Evolutionary conservation across 2,329 filamentous ascomycete species (phyloP), one percentile per base, ranked within the genome.

Genomic region (Diaporthe citri): DNA sequence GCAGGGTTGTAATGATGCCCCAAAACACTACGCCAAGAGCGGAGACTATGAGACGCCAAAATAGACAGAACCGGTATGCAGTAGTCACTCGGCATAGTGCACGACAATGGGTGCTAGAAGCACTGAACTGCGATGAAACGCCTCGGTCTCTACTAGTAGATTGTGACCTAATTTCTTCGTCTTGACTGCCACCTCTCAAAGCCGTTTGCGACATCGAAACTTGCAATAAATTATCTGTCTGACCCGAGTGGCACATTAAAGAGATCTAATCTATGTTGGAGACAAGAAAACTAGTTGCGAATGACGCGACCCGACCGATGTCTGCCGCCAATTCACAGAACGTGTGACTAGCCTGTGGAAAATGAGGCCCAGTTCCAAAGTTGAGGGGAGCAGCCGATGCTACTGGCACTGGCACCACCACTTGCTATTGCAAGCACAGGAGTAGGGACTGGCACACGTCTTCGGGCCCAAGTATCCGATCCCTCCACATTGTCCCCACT

Each of bases 351-450:
- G 46, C 6, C 31, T 13, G 22, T 20, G 31, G 6, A 25, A n/a
- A 25, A n/a, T 17, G 15, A n/a, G 20, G 28, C 28, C 60, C 41
- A 22, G 41, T 9, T 22, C 62, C 31, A 51, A 36, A 10, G 15
- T 43, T 34, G 43, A 17, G 4, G 4, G 39, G 31, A 36, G 28
- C 10, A 39, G 62, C 41, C 46, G 28, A 22, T 36, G 31, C 43
- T 74, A 73, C 34, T 76, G 56, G 31, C 74, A 76, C 51, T 74
- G 72, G 48, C 71, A 74, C 74, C 74, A 76, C 74, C 74, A 76
- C 15, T 60, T 22, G 60, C 72, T 76, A 5, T 20, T 36, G 56
- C 72, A 74, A 36, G 20, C 22, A 62, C 74, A 76, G 6, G 59
- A 56, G 22, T 72, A 76, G 20, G 75, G 60, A 15, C 52, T 56